Conservation (phyloP, 2,329 filamentous ascomycete species). For the Fusarium albidum region DNA sequence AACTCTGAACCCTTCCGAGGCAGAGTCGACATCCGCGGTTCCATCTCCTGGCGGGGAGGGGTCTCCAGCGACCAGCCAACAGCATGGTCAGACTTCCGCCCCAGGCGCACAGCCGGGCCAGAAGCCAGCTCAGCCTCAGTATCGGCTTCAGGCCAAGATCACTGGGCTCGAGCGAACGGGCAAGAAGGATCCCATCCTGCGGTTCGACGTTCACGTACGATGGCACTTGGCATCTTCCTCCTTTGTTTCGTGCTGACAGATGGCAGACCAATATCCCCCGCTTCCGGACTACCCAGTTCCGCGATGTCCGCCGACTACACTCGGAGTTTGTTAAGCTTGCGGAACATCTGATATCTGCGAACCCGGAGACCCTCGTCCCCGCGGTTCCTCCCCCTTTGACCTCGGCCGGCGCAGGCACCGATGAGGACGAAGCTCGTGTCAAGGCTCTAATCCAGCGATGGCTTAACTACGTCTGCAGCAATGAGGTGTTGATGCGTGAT, state of each 20-base stretch:
- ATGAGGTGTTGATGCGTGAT: slow-evolving; percentile 91
- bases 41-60: slow-evolving; percentile 23
- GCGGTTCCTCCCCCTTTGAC: slow-evolving; percentile 95
- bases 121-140: slow-evolving; percentile 68
- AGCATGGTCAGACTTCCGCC: slow-evolving; percentile 38
- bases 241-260: slow-evolving; percentile 34
- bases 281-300: slow-evolving; percentile 97
- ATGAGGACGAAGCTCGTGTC: slow-evolving; percentile 90
- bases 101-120: slow-evolving; percentile 50
- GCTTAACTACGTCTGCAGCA: slow-evolving; percentile 92
- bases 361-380: slow-evolving; percentile 93
- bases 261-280: slow-evolving; percentile 94
- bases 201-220: slow-evolving; percentile 93
- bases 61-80: slow-evolving; percentile 37
- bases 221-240: neutral
- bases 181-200: slow-evolving; percentile 92
- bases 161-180: slow-evolving; percentile 91
- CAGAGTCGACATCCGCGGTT: slow-evolving; percentile 28
- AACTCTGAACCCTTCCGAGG: slow-evolving; percentile 30
- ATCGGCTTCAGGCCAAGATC: slow-evolving; percentile 93
- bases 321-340: slow-evolving; percentile 97
- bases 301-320: slow-evolving; percentile 93
- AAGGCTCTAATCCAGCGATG: slow-evolving; percentile 92
- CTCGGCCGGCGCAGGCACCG: slow-evolving; percentile 92
- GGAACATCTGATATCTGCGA: slow-evolving; percentile 95